Evolutionary conservation across 192 early-diverging fungal genomes (phyloP).

Genomic region (Coemansia erecta): DNA sequence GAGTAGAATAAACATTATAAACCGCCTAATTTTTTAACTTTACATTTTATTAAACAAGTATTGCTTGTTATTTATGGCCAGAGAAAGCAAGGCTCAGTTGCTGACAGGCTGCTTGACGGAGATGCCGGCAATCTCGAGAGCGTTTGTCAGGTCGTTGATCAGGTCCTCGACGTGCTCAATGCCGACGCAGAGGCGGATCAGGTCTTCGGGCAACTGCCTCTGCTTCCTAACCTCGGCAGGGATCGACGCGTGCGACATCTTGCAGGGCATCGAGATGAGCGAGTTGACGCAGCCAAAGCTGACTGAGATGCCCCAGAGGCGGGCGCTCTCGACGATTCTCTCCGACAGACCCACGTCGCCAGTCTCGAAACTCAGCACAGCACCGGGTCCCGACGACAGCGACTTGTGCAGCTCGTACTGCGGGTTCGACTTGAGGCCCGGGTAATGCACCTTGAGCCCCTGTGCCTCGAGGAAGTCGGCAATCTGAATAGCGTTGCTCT

Average conservation of each 20-base stretch:
- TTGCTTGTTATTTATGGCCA: not conserved
- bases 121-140: constrained; percentile 64
- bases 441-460: constrained; percentile 86
- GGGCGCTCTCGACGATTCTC: constrained; percentile 77
- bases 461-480: constrained; percentile 77
- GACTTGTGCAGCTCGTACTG: constrained; percentile 77
- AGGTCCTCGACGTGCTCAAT: constrained; percentile 95
- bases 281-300: constrained; percentile 99
- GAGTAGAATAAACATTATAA: not conserved
- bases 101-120: constrained; percentile 15
- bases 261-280: constrained; percentile 96
- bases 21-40: not conserved
- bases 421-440: constrained; percentile 79
- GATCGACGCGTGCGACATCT: constrained; percentile 97
- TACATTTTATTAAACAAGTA: not conserved
- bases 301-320: constrained; percentile 90
- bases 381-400: constrained; percentile 84
- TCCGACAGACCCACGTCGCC: constrained; percentile 76
- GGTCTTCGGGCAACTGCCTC: constrained; percentile 90
- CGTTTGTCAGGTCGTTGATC: constrained; percentile 78
- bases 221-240: constrained; percentile 85
- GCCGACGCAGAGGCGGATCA: constrained; percentile 93
- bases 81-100: constrained; percentile 3
- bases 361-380: constrained; percentile 94
- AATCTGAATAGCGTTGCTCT: constrained; percentile 76